Base-by-base conservation (phyloP, 2,329 filamentous ascomycete species). In the Ploettnerulaceae sp. region DNA sequence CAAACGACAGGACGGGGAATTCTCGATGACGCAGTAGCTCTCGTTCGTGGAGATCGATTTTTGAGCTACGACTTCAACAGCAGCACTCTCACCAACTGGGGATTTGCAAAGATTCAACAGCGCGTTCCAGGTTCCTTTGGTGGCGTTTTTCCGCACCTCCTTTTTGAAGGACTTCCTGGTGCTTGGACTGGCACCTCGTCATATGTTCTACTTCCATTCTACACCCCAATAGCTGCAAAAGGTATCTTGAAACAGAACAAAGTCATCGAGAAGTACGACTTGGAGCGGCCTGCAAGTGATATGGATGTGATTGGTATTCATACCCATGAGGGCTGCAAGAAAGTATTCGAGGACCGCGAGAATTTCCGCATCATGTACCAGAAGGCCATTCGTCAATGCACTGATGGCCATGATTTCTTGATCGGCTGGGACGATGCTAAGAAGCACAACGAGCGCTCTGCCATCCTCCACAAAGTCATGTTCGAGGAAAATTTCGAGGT, bases 311-410 rank as follows among this genome's bases (percentile, higher is more conserved):
- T 73, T 39, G 71, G 71, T 22, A 64, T 77, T 3, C 69, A 74
- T 38, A 75, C 72, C 0, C 68, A 72, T 45, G 69, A 68, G 54
- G 73, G 69, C 5, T 74, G 71, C 55, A 74, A 73, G 54, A 67
- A 66, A 44, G 66, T 73, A 7, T 73, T 74, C 44, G 66, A 71
- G 45, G 73, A 77, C 47, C 66, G 67, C 9, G 69, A 71, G 14
- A 71, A 57, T 48, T 76, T 76, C 61, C 65, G 65, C 2, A 66
- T 70, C 31, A 71, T 74, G 66, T 72, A 73, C 44, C 69, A 72
- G 24, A 59, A 65, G 32, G 63, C 66, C 3, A 69, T 69, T 40
- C 56, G 63, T 9, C 57, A 68, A 24, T 67, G 67, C 41, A 71
- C 69, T 4, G 63, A 67, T 38, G 69, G 70, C 1, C 70, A 74